Percentiles rank a stretch among this genome's conserved stretches.
Evolutionary conservation across 306 rosid species (phyloP).

Genomic region (Cucurbita maxima): DNA sequence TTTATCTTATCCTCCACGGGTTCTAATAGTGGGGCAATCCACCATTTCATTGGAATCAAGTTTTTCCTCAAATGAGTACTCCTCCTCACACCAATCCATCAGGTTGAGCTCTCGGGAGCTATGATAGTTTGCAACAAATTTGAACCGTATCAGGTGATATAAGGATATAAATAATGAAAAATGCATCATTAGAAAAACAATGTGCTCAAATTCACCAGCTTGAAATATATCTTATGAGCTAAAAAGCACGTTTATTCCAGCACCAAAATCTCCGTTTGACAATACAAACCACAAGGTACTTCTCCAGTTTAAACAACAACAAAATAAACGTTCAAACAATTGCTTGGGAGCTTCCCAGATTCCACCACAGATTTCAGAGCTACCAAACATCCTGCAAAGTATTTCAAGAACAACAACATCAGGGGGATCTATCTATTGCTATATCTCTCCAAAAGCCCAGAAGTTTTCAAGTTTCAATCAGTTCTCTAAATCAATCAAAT

Average conservation of each 20-base stretch:
- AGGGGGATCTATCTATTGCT: background rate
- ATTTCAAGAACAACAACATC: background rate
- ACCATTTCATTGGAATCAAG: too few relatives aligned
- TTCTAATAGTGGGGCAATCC: too few relatives aligned
- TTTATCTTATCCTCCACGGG: too few relatives aligned
- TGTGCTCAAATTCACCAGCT: background rate
- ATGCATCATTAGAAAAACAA: too few relatives aligned
- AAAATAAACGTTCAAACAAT: background rate
- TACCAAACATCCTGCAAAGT: background rate
- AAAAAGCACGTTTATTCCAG: background rate
- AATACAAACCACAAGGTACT: background rate
- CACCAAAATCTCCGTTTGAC: background rate
- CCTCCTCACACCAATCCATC: too few relatives aligned
- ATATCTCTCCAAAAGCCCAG: background rate
- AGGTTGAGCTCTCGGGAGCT: too few relatives aligned
- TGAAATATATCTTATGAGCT: background rate
- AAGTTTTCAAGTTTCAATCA: background rate
- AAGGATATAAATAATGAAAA: too few relatives aligned
- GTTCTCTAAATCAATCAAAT: background rate
- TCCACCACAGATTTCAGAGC: background rate
- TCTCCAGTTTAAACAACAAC: background rate
- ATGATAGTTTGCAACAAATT: too few relatives aligned
- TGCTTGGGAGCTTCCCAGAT: background rate
- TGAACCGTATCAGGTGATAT: background rate
- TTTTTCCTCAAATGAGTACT: too few relatives aligned